Evolutionary conservation across 1,284 basidiomycete genomes (phyloP).

Genomic region (Hypsizygus ulmarius): DNA sequence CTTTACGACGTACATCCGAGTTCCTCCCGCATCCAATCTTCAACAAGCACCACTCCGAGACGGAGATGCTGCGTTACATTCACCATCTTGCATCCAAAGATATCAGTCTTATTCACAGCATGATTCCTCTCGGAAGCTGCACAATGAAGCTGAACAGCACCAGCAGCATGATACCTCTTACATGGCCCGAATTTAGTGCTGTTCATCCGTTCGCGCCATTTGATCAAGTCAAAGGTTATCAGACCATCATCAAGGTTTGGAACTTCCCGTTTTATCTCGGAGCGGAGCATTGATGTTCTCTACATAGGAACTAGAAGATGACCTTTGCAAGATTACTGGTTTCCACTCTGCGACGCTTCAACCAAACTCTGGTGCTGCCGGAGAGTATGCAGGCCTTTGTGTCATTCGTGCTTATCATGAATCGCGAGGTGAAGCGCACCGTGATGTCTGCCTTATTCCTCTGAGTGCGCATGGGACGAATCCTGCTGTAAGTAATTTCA

Average conservation of each 20-base stretch:
- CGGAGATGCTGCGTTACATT: conserved; percentile 96
- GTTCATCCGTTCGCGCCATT: conserved; percentile 93
- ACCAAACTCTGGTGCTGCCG: conserved; percentile 96
- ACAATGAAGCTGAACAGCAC: conserved; percentile 98
- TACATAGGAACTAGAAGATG: conserved; percentile 83
- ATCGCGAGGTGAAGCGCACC: conserved; percentile 80
- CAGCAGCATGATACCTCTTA: conserved; percentile 94
- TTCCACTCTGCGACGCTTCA: conserved; percentile 94
- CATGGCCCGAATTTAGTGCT: conserved; percentile 87
- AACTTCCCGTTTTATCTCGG: not conserved
- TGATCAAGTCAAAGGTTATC: conserved; percentile 90
- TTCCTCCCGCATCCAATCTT: conserved; percentile 90
- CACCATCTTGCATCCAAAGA: conserved; percentile 94
- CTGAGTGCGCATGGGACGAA: conserved; percentile 96
- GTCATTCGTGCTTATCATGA: conserved; percentile 95
- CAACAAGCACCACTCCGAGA: conserved; percentile 95
- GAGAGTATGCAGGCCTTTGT: conserved; percentile 92
- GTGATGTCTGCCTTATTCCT: conserved; percentile 93
- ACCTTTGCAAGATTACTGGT: conserved; percentile 93
- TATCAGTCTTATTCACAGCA: conserved; percentile 90
- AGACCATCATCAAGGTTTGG: conserved; percentile 71
- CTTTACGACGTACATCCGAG: conserved; percentile 68
- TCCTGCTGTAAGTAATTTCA: conserved; percentile 68
- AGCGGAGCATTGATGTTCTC: not conserved
- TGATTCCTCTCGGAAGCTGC: conserved; percentile 96